A percentile compares a stretch with the other conserved stretches of the same genome.
Evolutionary conservation across 2,329 filamentous ascomycete genomes (phyloP).

Genomic region (Trichoderma koningii): DNA sequence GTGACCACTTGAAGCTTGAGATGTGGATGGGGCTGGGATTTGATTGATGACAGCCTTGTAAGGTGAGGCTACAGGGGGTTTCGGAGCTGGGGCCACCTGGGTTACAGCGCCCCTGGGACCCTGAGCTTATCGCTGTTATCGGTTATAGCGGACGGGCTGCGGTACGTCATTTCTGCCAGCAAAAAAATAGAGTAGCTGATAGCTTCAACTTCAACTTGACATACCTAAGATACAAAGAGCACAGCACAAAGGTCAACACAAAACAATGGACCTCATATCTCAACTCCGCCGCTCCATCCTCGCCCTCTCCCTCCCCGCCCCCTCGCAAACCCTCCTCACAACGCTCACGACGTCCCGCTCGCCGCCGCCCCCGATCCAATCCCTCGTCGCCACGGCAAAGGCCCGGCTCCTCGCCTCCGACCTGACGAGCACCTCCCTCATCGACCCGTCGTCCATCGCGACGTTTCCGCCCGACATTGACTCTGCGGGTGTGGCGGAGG

Average conservation of each 20-base stretch:
- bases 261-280: conserved; percentile 32
- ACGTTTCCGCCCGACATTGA: conserved; percentile 57
- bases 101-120: conserved; percentile 21
- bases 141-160: neutral
- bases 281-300: conserved; percentile 48
- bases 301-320: conserved; percentile 55
- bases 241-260: neutral
- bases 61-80: neutral
- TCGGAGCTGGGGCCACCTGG: conserved; percentile 28
- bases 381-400: conserved; percentile 75
- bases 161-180: conserved; percentile 16
- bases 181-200: neutral
- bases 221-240: neutral
- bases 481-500: conserved; percentile 56
- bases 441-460: conserved; percentile 45
- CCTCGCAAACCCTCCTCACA: conserved; percentile 62
- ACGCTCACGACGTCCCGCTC: conserved; percentile 59
- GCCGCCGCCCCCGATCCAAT: conserved; percentile 64
- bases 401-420: conserved; percentile 79
- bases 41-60: conserved; percentile 12
- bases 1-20: neutral
- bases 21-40: neutral
- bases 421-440: conserved; percentile 54
- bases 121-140: conserved; percentile 4
- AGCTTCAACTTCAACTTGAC: neutral